Percentiles rank a stretch among this genome's conserved stretches.
These are phyloP conservation scores for Plasmodium blacklocki DNA, from an alignment of 169 alveolate species.

Conservation along the genomic window DNA sequence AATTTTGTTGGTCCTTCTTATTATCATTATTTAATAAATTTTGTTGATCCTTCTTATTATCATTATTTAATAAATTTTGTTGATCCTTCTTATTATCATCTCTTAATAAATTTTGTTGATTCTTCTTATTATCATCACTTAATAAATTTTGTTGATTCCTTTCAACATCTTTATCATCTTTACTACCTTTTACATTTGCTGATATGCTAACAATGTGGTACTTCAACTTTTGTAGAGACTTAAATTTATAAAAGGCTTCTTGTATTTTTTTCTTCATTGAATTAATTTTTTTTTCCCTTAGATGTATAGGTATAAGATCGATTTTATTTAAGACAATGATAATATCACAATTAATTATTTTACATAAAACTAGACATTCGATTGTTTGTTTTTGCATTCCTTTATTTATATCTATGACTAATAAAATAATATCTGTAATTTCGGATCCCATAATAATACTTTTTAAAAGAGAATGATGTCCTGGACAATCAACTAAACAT, in stretches of 20 bases:
- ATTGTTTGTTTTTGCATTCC: conserved; percentile 94
- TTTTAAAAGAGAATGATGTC: conserved; percentile 94
- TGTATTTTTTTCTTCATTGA: conserved; percentile 73
- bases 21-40: no score
- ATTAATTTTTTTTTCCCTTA: conserved; percentile 81
- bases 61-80: no score
- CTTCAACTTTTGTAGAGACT: conserved; percentile 78
- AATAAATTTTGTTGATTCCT: conserved; percentile 16
- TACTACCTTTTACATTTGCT: conserved; percentile 79
- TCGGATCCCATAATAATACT: conserved; percentile 95
- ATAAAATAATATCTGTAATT: conserved; percentile 91
- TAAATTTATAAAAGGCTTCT: conserved; percentile 63
- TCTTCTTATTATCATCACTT: background rate
- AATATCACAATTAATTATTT: conserved; percentile 88
- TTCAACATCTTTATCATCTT: conserved; percentile 69
- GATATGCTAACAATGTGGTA: conserved; percentile 81
- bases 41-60: background rate
- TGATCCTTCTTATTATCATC: background rate
- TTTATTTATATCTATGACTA: conserved; percentile 92
- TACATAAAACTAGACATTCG: conserved; percentile 94
- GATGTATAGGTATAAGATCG: conserved; percentile 87
- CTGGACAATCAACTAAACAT: conserved; percentile 96
- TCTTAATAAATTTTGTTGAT: background rate
- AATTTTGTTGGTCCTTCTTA: background rate
- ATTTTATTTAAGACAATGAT: conserved; percentile 92